Base-by-base conservation (phyloP, 1,284 basidiomycete species). In the Nidula niveotomentosa region DNA sequence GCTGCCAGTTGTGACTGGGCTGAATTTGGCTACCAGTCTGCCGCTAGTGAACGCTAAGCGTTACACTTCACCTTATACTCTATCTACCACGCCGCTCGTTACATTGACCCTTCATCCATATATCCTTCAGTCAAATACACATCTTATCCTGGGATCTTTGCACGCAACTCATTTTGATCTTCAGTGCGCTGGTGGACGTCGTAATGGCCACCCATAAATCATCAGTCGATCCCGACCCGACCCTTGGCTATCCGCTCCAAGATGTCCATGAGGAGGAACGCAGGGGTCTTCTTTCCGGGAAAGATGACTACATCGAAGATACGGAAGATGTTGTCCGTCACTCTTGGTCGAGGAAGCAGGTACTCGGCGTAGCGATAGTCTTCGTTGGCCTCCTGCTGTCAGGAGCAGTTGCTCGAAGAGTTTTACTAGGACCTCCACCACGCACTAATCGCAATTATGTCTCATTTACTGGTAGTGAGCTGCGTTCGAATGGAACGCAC, bases 401-500 rank as follows among this genome's bases (percentile, higher is more conserved):
- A 39, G 78, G 76, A 18, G 71, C 72, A 33, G 69, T 78, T 55
- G 64, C 74, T 9, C 68, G 73, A n/a, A 66, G 65, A 12, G 55
- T 74, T 1, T 53, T 76, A 6, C 62, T 71, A 33, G 55, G 59
- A 9, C 62, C 64, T 15, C 58, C 60, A 35, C 59, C 53, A 48
- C 48, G 43, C 48, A 53, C 49, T n/a, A 53, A 62, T 6, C 61
- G 65, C 39, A 69, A 66, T 9, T 65, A 66, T 51, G 49, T 67
- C 10, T 64, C 68, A 49, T 76, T 76, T 60, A 67, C 72, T 51
- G 74, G 74, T 35, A 63, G 71, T 47, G 68, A 69, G 33, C 61
- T 85, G 39, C 71, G 75, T 53, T 85, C 82, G 9, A 90, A 94
- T 63, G 89, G 90, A 51, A 94, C 90, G 0, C 86, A 91, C 61